Evolutionary conservation across 106 monocot species (phyloP).

Genomic region (Gastrodia elata): DNA sequence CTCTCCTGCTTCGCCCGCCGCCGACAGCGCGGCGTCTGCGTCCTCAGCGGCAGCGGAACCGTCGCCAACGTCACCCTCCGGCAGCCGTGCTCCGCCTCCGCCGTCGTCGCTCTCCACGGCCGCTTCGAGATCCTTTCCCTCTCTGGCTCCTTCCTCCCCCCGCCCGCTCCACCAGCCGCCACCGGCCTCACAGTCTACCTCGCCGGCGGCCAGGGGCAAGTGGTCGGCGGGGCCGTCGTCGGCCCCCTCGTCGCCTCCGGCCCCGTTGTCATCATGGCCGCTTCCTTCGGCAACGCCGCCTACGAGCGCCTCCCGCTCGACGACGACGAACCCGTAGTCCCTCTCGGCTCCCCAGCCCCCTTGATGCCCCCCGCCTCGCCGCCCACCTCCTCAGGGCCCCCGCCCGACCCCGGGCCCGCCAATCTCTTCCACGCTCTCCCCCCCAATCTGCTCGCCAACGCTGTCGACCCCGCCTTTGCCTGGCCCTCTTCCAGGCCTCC

Average conservation of each 20-base stretch:
- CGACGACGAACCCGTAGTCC: conserved; percentile 23
- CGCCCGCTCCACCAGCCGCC: conserved; percentile 48
- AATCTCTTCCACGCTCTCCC: conserved; percentile 37
- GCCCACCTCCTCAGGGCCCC: conserved; percentile 11
- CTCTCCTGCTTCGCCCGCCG: conserved; percentile 46
- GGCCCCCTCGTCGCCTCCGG: conserved; percentile 39
- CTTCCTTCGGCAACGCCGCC: conserved; percentile 53
- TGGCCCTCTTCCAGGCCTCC: conserved; percentile 27
- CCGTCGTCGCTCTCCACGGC: conserved; percentile 52
- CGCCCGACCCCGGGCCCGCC: conserved; percentile 14
- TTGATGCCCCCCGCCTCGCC: conserved; percentile 12
- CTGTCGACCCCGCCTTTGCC: conserved; percentile 35
- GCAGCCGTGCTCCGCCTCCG: conserved; percentile 34
- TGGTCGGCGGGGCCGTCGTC: conserved; percentile 57
- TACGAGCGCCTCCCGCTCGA: conserved; percentile 59
- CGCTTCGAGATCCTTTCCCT: conserved; percentile 59
- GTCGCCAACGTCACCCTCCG: conserved; percentile 58
- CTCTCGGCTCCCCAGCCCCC: conserved; percentile 12
- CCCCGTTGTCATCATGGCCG: conserved; percentile 57
- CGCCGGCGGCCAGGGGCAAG: conserved; percentile 57
- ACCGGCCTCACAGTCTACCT: conserved; percentile 48
- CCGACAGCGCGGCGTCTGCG: conserved; percentile 49
- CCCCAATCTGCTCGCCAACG: conserved; percentile 38
- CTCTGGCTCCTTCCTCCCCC: conserved; percentile 47
- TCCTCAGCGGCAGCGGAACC: conserved; percentile 46